Percentiles rank a stretch among this genome's conserved stretches.
These are phyloP conservation scores for Fragaria nilgerrensis DNA, from an alignment of 306 rosid species.

Conservation along the genomic window DNA sequence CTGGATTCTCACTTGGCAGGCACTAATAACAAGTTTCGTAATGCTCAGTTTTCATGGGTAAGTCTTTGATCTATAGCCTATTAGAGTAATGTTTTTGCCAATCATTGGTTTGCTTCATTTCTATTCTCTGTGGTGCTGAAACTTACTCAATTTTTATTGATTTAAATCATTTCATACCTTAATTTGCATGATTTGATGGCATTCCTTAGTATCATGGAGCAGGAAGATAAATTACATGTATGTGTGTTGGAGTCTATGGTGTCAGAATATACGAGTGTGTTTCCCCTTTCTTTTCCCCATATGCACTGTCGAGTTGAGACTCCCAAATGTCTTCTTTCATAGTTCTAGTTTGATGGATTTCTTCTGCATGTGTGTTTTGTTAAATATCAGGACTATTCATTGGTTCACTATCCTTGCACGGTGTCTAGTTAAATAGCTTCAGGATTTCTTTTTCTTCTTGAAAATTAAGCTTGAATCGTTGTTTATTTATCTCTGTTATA, in stretches of 20 bases:
- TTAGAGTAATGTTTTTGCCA: neutral
- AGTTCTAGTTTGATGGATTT: neutral
- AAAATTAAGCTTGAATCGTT: neutral
- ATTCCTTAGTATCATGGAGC: neutral
- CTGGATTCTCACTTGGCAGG: conserved; percentile 95
- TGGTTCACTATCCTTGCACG: neutral
- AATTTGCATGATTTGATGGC: conserved; percentile 3
- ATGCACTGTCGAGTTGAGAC: neutral
- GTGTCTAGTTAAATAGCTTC: neutral
- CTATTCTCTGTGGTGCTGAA: neutral
- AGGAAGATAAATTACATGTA: neutral
- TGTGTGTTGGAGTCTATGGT: neutral
- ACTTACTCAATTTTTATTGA: neutral
- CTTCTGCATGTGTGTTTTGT: neutral
- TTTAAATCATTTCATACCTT: neutral
- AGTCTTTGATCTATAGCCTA: conserved; percentile 18
- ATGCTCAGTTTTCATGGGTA: conserved; percentile 98
- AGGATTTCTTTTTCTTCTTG: neutral
- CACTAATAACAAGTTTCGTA: conserved; percentile 71
- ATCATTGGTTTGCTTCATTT: neutral
- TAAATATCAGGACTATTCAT: neutral
- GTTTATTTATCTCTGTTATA: neutral
- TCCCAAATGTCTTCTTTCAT: neutral
- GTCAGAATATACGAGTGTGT: neutral
- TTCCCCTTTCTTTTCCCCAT: neutral